Conservation (phyloP, 345 rosid species). For the Noccaea bulbosa region DNA sequence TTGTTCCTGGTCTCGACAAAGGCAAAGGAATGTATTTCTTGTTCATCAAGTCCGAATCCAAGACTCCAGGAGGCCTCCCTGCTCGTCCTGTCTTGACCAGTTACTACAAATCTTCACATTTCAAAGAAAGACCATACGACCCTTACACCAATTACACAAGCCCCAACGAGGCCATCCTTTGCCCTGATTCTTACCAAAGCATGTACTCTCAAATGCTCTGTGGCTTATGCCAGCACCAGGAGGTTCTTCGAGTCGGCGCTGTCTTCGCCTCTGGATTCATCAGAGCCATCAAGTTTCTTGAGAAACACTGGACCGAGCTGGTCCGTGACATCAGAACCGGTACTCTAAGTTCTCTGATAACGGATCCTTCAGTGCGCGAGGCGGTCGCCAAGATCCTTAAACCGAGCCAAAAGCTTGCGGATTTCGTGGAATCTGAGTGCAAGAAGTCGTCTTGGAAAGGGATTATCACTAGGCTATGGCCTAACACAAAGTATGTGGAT, state of each 20-base stretch:
- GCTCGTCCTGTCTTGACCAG: conserved; percentile 81
- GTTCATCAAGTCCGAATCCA: conserved; percentile 75
- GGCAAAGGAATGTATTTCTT: conserved; percentile 87
- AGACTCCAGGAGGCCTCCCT: conserved; percentile 72
- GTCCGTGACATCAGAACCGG: conserved; percentile 63
- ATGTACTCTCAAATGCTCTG: conserved; percentile 84
- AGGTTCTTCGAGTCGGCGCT: conserved; percentile 82
- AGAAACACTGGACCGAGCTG: conserved; percentile 62
- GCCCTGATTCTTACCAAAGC: conserved; percentile 79
- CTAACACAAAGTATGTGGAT: conserved; percentile 85
- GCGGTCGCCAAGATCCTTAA: conserved; percentile 63
- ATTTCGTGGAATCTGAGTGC: conserved; percentile 60
- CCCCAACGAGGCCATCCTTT: conserved; percentile 79
- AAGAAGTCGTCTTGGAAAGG: conserved; percentile 65
- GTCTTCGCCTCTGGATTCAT: conserved; percentile 88
- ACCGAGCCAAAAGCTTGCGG: conserved; percentile 67
- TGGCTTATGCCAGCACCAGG: conserved; percentile 65
- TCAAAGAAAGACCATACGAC: conserved; percentile 65
- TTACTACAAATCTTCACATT: conserved; percentile 75
- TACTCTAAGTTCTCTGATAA: conserved; percentile 52
- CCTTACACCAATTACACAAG: conserved; percentile 84
- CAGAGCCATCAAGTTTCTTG: conserved; percentile 76
- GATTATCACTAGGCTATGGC: conserved; percentile 76
- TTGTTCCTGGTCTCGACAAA: conserved; percentile 65
- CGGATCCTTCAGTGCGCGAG: conserved; percentile 62